phyloP scores from a whole-genome alignment of 2,329 filamentous ascomycete species.

The Phialophora chinensis region DNA sequence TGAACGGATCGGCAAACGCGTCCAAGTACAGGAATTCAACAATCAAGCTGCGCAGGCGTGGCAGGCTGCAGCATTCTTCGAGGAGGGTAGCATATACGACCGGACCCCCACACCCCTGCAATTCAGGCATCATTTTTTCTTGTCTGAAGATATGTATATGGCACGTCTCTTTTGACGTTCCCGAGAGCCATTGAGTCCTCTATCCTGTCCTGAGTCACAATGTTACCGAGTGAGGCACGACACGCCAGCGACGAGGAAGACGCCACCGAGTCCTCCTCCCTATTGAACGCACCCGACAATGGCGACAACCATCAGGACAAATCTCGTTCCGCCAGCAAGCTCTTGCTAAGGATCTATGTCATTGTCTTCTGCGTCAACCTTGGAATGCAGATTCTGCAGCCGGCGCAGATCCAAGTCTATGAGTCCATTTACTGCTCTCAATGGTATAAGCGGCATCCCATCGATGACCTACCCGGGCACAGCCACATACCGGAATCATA shows the following conservation, averaged over 20 bases:
- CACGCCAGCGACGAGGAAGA: constrained; percentile 3
- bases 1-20: neutral
- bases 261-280: neutral
- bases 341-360: constrained; percentile 44
- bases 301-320: neutral
- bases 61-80: constrained; percentile 8
- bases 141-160: neutral
- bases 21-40: neutral
- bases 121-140: constrained; percentile 9
- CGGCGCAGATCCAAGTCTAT: constrained; percentile 56
- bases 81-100: neutral
- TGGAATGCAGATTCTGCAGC: constrained; percentile 52
- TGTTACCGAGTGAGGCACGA: neutral
- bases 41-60: neutral
- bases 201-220: neutral
- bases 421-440: constrained; percentile 57
- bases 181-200: neutral
- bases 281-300: neutral
- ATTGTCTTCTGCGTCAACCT: constrained; percentile 54
- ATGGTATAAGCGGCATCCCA: constrained; percentile 52
- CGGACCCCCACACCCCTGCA: neutral
- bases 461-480: constrained; percentile 50
- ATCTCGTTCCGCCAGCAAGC: neutral
- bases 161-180: neutral
- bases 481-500: constrained; percentile 55